phyloP scores from a whole-genome alignment of 176 grass and related monocot species.

The Chrysopogon serrulatus region DNA sequence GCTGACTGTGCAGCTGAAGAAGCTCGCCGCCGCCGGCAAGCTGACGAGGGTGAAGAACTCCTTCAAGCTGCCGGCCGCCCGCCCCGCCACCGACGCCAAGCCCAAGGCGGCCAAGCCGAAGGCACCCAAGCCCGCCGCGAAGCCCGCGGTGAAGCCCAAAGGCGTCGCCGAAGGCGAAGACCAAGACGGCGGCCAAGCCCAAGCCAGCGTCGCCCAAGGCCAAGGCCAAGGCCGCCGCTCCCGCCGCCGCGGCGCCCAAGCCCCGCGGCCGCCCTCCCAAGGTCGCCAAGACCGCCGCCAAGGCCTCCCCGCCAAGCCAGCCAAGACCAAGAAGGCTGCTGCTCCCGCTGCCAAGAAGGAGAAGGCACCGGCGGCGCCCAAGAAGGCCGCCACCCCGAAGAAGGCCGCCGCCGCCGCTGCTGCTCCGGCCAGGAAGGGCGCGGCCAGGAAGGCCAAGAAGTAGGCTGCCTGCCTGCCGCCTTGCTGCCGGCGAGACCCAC shows the following conservation, averaged over 20 bases:
- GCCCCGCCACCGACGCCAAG: neutral
- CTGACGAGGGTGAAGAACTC: constrained; percentile 75
- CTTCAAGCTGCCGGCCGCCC: constrained; percentile 46
- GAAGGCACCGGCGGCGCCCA: neutral
- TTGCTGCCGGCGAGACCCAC: too few species aligned
- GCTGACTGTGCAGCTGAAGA: constrained; percentile 52
- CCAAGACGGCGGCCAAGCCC: constrained; percentile 20
- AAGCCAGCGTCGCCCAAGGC: neutral
- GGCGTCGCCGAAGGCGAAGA: neutral
- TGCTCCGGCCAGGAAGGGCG: constrained; percentile 26
- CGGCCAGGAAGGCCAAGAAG: constrained; percentile 56
- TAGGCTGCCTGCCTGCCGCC: neutral
- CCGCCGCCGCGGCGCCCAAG: neutral
- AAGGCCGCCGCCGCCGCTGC: constrained; percentile 3
- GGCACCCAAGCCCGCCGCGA: neutral
- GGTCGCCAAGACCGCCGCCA: constrained; percentile 27
- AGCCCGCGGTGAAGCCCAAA: constrained; percentile 32
- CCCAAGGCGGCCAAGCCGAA: neutral
- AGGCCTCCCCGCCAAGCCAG: neutral
- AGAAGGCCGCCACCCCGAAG: constrained; percentile 20
- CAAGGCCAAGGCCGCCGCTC: neutral
- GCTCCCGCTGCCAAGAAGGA: neutral
- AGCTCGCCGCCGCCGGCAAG: constrained; percentile 48
- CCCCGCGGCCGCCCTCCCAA: constrained; percentile 19
- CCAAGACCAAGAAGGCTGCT: constrained; percentile 13